These are phyloP conservation scores for Sporopachydermia cereana DNA, from an alignment of 1,139 yeast genomes.

Conservation along the genomic window DNA sequence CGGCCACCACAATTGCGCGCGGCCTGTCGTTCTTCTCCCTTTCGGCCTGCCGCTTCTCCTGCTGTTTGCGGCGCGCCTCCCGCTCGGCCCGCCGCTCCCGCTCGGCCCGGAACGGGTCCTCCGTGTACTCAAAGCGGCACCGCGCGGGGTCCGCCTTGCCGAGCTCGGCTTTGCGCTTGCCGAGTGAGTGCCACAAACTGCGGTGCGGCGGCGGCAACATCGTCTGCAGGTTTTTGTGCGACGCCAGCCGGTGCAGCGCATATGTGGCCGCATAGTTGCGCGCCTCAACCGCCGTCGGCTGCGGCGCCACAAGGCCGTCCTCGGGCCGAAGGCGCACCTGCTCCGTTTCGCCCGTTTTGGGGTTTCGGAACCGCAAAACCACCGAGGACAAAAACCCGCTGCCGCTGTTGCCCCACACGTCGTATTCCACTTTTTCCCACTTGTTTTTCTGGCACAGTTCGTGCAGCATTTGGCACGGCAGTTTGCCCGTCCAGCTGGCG, in stretches of 20 bases:
- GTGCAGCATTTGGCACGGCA: constrained; percentile 76
- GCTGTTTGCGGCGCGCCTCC: constrained; percentile 28
- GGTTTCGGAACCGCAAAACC: constrained; percentile 58
- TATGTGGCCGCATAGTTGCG: constrained; percentile 85
- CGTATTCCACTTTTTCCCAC: constrained; percentile 81
- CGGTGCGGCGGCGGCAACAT: constrained; percentile 77
- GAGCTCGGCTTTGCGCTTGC: constrained; percentile 38
- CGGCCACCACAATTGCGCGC: too few relatives aligned
- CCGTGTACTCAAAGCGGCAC: constrained; percentile 44
- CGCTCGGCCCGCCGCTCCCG: constrained; percentile 33
- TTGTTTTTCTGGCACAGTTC: constrained; percentile 83
- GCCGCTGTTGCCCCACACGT: constrained; percentile 40
- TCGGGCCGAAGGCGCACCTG: constrained; percentile 54
- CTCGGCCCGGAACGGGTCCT: constrained; percentile 60
- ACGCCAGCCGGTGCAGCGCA: constrained; percentile 69
- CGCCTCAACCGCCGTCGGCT: constrained; percentile 78
- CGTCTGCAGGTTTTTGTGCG: constrained; percentile 74
- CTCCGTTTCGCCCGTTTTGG: constrained; percentile 63
- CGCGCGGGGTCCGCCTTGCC: constrained; percentile 33
- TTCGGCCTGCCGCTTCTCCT: constrained; percentile 9
- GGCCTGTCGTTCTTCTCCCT: constrained; percentile 13
- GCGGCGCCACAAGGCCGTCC: constrained; percentile 39
- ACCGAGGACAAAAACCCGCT: constrained; percentile 54
- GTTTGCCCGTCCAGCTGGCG: constrained; percentile 84
- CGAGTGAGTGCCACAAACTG: constrained; percentile 65